Evolutionary conservation across 805 yeast species (phyloP), one percentile per base, ranked within the genome.

Genomic region (Kazachstania taianensis): DNA sequence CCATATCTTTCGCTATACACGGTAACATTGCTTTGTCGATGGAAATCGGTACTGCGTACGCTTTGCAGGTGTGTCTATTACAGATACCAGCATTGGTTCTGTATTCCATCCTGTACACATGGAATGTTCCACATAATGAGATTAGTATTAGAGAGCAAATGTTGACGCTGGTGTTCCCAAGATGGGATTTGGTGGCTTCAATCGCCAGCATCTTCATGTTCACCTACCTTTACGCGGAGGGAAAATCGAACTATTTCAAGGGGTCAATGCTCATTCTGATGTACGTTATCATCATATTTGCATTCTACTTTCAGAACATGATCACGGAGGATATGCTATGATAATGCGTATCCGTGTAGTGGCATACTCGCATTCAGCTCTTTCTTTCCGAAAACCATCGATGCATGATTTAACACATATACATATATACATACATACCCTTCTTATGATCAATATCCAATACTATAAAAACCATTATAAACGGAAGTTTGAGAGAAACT

Each of bases 21-120:
- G 98, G 98, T 1, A 92, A 92, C 47, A 95, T 92, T 37, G 95
- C 98, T 1, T 65, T 92, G 31, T 83, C 95, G 2, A 83, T 92
- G 94, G 98, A 92, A 55, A 92, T 92, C 58, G 98, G 98, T 41
- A 78, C 94, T 43, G 98, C 98, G 0, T 92, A 92, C 55, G 98
- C 95, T 0, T 67, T 92, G 40, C 98, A 92, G 58, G 98, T 92
- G 12, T 89, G 95, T 48, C 65, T 92, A 40, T 68, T 92, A 45
- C 98, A 92, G 56, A 83, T 92, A 32, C 98, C 98, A 1, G 78
- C 92, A 2, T 70, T 92, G 53, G 94, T 86, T 8, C 53, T 89
- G 9, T 85, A 72, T 53, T 80, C 95, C 2, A 69, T 81, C 39
- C 66, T 62, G 60, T 68, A 50, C 52, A 63, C 61, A 35, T 58